These are phyloP conservation scores for Pseudogymnoascus sp. DNA, from an alignment of 2,329 filamentous ascomycete species.

Conservation along the genomic window DNA sequence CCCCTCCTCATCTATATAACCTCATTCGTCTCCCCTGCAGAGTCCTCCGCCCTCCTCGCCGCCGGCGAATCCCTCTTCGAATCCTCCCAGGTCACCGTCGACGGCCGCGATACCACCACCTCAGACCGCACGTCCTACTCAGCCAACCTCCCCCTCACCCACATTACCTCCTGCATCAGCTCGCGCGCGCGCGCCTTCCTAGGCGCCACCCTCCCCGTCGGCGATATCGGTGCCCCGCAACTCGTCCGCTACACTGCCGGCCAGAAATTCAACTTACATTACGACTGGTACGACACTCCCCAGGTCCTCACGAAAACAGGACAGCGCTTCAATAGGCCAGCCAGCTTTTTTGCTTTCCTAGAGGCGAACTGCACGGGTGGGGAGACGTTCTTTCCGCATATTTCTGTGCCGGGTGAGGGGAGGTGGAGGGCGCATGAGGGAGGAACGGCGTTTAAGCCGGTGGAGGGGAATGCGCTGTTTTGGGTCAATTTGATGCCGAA, in stretches of 20 bases:
- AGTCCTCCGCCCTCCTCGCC: conserved; percentile 9
- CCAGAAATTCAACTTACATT: conserved; percentile 14
- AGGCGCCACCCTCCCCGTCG: conserved; percentile 3
- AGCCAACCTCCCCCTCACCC: not conserved
- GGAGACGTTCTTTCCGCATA: conserved; percentile 14
- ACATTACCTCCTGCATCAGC: not conserved
- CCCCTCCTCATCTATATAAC: conserved; percentile 23
- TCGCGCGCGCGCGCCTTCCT: not conserved
- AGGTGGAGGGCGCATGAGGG: conserved; percentile 34
- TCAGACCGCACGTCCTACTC: not conserved
- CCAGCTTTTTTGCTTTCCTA: conserved; percentile 17
- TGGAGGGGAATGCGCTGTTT: conserved; percentile 38
- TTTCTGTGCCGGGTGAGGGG: not conserved
- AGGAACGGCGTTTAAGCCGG: conserved; percentile 35
- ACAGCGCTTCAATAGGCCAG: conserved; percentile 19
- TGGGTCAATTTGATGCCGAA: conserved; percentile 40
- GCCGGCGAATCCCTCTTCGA: not conserved
- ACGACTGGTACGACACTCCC: conserved; percentile 13
- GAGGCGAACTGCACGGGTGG: conserved; percentile 18
- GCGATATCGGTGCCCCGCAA: conserved; percentile 5
- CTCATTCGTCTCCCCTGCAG: conserved; percentile 15
- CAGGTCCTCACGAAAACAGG: conserved; percentile 10
- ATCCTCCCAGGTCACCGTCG: not conserved
- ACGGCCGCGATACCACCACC: not conserved
- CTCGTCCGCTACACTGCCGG: conserved; percentile 1